phyloP scores from a whole-genome alignment of 2,329 filamentous ascomycete genomes.

The Ciborinia camelliae region DNA sequence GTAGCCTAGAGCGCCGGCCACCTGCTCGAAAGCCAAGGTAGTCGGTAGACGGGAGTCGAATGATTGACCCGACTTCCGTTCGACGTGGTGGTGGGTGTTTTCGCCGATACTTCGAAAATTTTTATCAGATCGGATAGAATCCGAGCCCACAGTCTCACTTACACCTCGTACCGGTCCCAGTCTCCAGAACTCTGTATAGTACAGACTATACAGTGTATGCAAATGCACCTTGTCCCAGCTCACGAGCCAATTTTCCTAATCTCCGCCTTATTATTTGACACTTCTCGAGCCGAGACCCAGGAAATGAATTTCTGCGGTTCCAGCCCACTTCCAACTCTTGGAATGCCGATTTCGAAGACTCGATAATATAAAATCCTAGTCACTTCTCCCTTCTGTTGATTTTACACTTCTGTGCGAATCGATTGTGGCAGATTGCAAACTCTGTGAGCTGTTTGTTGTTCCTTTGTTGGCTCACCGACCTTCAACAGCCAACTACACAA shows the following conservation, averaged over 20 bases:
- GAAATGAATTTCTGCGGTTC: conserved; percentile 11
- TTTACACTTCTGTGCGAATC: neutral
- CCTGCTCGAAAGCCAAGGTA: neutral
- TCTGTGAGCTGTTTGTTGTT: neutral
- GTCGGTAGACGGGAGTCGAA: conserved; percentile 3
- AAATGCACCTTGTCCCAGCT: conserved; percentile 15
- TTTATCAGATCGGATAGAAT: conserved; percentile 10
- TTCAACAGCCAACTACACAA: neutral
- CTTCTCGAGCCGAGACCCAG: conserved; percentile 7
- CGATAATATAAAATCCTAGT: conserved; percentile 9
- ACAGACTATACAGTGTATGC: no score
- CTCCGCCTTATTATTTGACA: conserved; percentile 14
- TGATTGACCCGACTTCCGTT: conserved; percentile 2
- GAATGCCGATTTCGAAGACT: conserved; percentile 12
- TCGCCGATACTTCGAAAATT: neutral
- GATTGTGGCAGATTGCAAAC: neutral
- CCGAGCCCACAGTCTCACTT: conserved; percentile 6
- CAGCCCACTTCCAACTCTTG: conserved; percentile 15
- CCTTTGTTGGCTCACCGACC: neutral
- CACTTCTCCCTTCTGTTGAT: neutral
- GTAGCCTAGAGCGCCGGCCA: conserved; percentile 6
- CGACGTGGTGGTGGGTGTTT: conserved; percentile 4
- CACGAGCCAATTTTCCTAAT: conserved; percentile 16
- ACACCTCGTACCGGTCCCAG: neutral
- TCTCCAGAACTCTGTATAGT: neutral